Percentiles rank a stretch among this genome's conserved stretches.
phyloP scores from a whole-genome alignment of 1,139 yeast species.

The Hanseniaspora uvarum region DNA sequence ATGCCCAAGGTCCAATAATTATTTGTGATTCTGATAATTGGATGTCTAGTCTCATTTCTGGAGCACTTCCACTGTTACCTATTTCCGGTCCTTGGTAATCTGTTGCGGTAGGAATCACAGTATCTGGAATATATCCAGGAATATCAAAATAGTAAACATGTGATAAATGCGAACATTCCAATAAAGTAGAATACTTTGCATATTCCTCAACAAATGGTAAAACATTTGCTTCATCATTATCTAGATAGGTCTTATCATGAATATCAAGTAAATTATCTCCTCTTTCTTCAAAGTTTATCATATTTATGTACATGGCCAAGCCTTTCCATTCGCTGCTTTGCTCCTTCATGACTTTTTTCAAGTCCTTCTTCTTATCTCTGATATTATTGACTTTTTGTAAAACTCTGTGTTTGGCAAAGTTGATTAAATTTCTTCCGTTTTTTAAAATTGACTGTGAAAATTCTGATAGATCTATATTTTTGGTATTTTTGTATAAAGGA shows the following conservation, averaged over 20 bases:
- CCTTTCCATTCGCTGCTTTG: constrained; percentile 34
- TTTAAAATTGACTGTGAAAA: constrained; percentile 9
- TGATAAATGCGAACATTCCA: constrained; percentile 52
- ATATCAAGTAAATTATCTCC: constrained; percentile 20
- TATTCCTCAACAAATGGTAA: constrained; percentile 42
- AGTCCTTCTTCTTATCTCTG: neutral
- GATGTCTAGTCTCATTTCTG: constrained; percentile 58
- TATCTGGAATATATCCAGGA: constrained; percentile 51
- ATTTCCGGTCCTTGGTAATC: constrained; percentile 39
- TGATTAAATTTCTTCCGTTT: constrained; percentile 2
- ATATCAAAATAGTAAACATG: constrained; percentile 57
- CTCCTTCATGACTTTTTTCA: constrained; percentile 2
- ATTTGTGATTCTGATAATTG: constrained; percentile 53
- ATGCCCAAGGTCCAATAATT: constrained; percentile 94
- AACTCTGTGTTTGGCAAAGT: neutral
- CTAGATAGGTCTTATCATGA: constrained; percentile 17
- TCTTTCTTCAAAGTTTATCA: neutral
- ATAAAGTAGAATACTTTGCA: constrained; percentile 64
- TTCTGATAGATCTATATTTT: constrained; percentile 18
- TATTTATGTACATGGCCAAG: constrained; percentile 31
- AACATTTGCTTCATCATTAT: constrained; percentile 21
- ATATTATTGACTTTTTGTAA: neutral
- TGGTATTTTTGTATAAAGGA: constrained; percentile 39
- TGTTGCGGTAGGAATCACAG: constrained; percentile 27
- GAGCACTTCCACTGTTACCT: constrained; percentile 48